Percentiles rank a stretch among this genome's conserved stretches.
phyloP scores from a whole-genome alignment of 108 stramenopile genomes.

The Fragilariopsis cylindrus region DNA sequence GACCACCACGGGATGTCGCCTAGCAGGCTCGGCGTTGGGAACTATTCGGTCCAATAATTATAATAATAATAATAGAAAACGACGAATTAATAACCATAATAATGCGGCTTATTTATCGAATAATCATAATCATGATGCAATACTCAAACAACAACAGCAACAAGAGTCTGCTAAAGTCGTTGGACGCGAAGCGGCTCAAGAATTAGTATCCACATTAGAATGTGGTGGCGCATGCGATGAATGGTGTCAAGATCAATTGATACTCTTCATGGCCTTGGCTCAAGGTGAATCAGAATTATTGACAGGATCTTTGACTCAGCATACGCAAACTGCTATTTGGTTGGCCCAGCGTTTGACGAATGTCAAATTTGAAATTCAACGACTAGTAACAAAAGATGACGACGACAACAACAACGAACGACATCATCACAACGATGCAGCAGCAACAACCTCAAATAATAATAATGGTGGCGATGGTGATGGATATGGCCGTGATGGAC shows the following conservation, averaged over 20 bases:
- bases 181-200: conserved; percentile 46
- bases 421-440: neutral
- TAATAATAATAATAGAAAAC: no score
- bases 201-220: conserved; percentile 41
- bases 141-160: no score
- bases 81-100: no score
- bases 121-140: no score
- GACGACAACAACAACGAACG: neutral
- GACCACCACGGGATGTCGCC: conserved; percentile 46
- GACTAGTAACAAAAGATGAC: neutral
- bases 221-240: conserved; percentile 67
- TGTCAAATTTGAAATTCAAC: conserved; percentile 9
- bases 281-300: conserved; percentile 56
- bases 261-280: conserved; percentile 71
- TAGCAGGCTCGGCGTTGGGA: conserved; percentile 57
- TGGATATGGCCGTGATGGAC: conserved; percentile 20
- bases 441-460: neutral
- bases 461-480: conserved; percentile 11
- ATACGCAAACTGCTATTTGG: conserved; percentile 68
- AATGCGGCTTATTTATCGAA: no score
- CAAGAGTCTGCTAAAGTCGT: conserved; percentile 25
- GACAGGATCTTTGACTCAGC: conserved; percentile 57
- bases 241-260: conserved; percentile 72
- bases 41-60: no score
- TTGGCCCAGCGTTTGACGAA: conserved; percentile 47